Evolutionary conservation across 2,329 filamentous ascomycete species (phyloP).

Genomic region (Verticillium albo-atrum): DNA sequence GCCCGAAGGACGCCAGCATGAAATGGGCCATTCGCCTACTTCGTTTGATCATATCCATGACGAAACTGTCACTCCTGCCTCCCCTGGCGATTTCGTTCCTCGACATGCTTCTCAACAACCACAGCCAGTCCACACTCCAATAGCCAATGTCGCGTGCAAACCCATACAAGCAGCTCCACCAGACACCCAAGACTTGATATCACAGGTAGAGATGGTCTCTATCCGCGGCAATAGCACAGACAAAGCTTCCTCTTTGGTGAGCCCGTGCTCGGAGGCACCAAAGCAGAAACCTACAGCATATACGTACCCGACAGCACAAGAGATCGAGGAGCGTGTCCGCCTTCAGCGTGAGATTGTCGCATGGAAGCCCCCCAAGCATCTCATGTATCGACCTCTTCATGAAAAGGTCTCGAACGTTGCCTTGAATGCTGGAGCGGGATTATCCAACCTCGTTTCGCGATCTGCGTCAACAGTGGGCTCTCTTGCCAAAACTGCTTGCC

Average conservation of each 20-base stretch:
- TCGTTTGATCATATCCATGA: too few species aligned
- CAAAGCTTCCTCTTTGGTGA: neutral
- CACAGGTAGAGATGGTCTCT: neutral
- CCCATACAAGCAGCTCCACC: too few species aligned
- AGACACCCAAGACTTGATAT: neutral
- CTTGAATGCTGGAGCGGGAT: neutral
- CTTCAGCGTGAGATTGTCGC: neutral
- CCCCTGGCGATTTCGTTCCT: neutral
- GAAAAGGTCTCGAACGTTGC: neutral
- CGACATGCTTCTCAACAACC: neutral
- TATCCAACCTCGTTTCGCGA: neutral
- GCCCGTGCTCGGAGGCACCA: neutral
- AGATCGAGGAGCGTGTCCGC: neutral
- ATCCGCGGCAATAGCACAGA: neutral
- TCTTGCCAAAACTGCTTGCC: neutral
- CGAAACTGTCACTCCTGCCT: too few species aligned
- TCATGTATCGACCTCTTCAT: neutral
- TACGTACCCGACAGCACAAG: neutral
- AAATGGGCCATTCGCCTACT: too few species aligned
- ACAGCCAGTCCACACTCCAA: too few species aligned
- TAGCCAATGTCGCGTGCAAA: too few species aligned
- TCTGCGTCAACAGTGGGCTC: neutral
- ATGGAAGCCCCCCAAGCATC: neutral
- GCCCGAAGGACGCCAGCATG: too few species aligned
- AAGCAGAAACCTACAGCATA: neutral